phyloP scores from a whole-genome alignment of 2,329 filamentous ascomycete species.

The Alternaria burnsii region DNA sequence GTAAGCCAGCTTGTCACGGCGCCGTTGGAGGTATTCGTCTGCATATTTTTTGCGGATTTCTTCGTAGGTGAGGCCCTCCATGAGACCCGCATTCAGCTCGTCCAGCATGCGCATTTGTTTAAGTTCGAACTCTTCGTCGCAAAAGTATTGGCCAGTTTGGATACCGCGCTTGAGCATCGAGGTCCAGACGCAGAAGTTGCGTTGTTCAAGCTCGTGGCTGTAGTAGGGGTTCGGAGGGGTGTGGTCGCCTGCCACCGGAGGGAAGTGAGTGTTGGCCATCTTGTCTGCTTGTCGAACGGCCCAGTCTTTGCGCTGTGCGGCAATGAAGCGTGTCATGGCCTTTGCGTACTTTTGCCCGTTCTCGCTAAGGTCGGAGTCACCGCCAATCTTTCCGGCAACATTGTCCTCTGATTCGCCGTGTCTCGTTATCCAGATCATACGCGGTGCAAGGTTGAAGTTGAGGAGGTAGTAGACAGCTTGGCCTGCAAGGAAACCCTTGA shows the following conservation, averaged over 20 bases:
- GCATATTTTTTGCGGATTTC: conserved; percentile 83
- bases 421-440: conserved; percentile 97
- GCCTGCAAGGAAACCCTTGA: conserved; percentile 89
- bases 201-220: conserved; percentile 62
- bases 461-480: conserved; percentile 94
- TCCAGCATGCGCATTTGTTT: conserved; percentile 99
- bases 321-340: conserved; percentile 84
- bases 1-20: conserved; percentile 89
- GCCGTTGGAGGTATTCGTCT: conserved; percentile 82
- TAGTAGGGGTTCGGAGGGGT: conserved; percentile 95
- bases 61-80: conserved; percentile 94
- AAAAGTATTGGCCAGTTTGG: conserved; percentile 87
- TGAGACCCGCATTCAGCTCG: conserved; percentile 89
- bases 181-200: conserved; percentile 98
- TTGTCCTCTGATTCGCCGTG: conserved; percentile 95
- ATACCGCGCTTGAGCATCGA: conserved; percentile 93
- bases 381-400: conserved; percentile 85
- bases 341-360: conserved; percentile 81
- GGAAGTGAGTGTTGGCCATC: conserved; percentile 78
- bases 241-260: conserved; percentile 88
- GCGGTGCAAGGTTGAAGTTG: conserved; percentile 94
- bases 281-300: conserved; percentile 82
- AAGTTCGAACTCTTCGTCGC: conserved; percentile 91
- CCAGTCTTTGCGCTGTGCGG: conserved; percentile 81
- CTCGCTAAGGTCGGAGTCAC: conserved; percentile 83